Conservation (phyloP, 2,329 filamentous ascomycete genomes). For the Mycosphaerelloides madeirae region DNA sequence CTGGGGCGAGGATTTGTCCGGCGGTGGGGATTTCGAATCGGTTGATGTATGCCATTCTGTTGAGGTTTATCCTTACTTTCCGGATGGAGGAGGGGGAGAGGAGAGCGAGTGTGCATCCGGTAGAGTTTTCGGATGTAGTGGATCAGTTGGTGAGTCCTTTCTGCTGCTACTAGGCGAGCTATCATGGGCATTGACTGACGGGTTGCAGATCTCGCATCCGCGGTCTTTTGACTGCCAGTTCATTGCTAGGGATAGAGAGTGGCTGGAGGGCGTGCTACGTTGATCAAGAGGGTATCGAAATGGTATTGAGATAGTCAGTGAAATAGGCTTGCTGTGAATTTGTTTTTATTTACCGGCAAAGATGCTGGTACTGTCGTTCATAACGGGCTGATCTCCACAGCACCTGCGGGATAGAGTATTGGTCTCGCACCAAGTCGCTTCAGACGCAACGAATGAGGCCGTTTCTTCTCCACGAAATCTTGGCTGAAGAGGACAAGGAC, state of each 20-base stretch:
- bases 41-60: slow-evolving; percentile 4
- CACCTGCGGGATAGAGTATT: no score
- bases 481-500: no score
- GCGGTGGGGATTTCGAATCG: slow-evolving; percentile 5
- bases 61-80: slow-evolving; percentile 6
- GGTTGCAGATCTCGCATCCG: slow-evolving; percentile 4
- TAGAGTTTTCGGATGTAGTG: slow-evolving; percentile 6
- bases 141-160: slow-evolving; percentile 2
- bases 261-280: neutral
- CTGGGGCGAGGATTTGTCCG: slow-evolving; percentile 5
- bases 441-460: no score
- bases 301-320: no score
- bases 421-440: no score
- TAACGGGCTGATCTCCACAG: no score
- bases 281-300: no score
- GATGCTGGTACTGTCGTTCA: no score
- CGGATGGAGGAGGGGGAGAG: slow-evolving; percentile 1
- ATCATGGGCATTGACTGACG: neutral
- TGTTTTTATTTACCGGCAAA: no score
- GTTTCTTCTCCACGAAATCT: no score
- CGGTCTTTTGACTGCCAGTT: slow-evolving; percentile 8
- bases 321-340: no score
- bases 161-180: no score
- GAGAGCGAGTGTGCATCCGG: slow-evolving; percentile 1
- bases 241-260: slow-evolving; percentile 4